Conservation (phyloP, 1,139 yeast genomes). For the Pichia sorboxylosa region DNA sequence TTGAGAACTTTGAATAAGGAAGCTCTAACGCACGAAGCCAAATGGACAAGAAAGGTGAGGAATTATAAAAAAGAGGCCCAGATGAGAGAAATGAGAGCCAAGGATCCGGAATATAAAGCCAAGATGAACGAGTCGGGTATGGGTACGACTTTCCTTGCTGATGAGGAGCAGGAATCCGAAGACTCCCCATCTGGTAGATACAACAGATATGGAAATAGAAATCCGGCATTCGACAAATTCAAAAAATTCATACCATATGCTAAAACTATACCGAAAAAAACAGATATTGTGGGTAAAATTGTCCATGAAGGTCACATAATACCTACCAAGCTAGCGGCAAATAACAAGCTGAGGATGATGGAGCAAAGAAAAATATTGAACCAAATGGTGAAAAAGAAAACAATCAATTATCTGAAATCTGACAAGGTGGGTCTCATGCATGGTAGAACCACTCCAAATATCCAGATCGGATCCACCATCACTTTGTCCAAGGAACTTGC, state of each 20-base stretch:
- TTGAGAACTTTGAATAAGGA: slow-evolving; percentile 31
- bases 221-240: slow-evolving; percentile 13
- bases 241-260: slow-evolving; percentile 50
- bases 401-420: slow-evolving; percentile 21
- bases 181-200: slow-evolving; percentile 1
- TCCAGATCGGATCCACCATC: slow-evolving; percentile 52
- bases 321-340: slow-evolving; percentile 64
- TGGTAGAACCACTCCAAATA: slow-evolving; percentile 76
- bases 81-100: slow-evolving; percentile 23
- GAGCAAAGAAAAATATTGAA: slow-evolving; percentile 33
- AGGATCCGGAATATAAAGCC: slow-evolving; percentile 9
- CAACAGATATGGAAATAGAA: slow-evolving; percentile 5
- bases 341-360: slow-evolving; percentile 50
- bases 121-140: slow-evolving; percentile 19
- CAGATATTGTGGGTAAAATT: slow-evolving; percentile 76
- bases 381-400: slow-evolving; percentile 31
- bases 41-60: slow-evolving; percentile 20
- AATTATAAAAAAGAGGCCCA: slow-evolving; percentile 25
- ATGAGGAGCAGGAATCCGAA: slow-evolving; percentile 1
- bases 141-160: slow-evolving; percentile 16
- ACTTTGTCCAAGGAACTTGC: slow-evolving; percentile 45
- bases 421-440: slow-evolving; percentile 80
- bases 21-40: slow-evolving; percentile 23
- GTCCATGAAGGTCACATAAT: slow-evolving; percentile 86
- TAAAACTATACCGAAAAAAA: slow-evolving; percentile 74